phyloP scores from a whole-genome alignment of 345 rosid species.

The Corchorus capsularis region DNA sequence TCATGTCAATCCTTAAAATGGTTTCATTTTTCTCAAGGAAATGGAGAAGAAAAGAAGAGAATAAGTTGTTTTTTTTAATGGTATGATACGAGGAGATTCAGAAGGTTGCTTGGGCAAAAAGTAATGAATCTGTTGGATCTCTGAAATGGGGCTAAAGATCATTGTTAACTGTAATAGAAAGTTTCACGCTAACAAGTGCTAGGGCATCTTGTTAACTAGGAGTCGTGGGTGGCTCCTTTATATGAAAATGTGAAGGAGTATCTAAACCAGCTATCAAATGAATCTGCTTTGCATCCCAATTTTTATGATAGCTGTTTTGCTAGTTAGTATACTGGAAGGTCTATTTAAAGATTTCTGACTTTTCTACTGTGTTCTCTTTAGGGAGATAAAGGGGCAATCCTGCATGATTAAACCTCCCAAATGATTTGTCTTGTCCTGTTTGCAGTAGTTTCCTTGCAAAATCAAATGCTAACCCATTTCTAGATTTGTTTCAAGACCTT shows the following conservation, averaged over 20 bases:
- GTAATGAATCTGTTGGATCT: neutral
- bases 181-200: slow-evolving; percentile 6
- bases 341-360: neutral
- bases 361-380: neutral
- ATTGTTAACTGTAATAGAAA: neutral
- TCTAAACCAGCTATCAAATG: neutral
- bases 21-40: neutral
- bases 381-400: neutral
- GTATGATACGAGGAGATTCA: neutral
- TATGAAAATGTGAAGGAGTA: neutral
- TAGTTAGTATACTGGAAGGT: neutral
- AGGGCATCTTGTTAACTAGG: neutral
- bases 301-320: neutral
- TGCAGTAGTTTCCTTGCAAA: neutral
- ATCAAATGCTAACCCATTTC: neutral
- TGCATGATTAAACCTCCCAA: neutral
- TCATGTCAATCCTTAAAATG: neutral
- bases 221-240: neutral
- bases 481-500: neutral
- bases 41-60: neutral
- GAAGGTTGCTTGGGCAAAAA: slow-evolving; percentile 8
- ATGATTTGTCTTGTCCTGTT: slow-evolving; percentile 10
- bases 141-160: neutral
- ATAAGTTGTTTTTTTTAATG: neutral
- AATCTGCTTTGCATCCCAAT: neutral